These are phyloP conservation scores for Aspergillus costaricaensis DNA, from an alignment of 2,329 filamentous ascomycete genomes.

Conservation along the genomic window DNA sequence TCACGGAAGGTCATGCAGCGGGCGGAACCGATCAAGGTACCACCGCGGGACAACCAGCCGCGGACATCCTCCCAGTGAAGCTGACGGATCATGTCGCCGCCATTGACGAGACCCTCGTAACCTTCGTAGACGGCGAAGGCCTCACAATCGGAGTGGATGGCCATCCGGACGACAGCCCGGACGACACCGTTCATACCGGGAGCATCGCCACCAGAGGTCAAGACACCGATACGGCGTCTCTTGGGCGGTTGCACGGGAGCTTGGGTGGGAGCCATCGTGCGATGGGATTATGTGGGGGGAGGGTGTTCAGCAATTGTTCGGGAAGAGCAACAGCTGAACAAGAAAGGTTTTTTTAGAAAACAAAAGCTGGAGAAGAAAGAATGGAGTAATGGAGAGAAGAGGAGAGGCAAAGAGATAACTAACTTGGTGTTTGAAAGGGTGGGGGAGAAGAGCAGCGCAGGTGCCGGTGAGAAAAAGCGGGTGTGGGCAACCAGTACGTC, in stretches of 20 bases:
- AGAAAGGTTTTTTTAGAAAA: constrained; percentile 2
- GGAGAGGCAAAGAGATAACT: constrained; percentile 12
- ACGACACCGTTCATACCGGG: constrained; percentile 94
- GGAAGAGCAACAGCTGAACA: constrained; percentile 7
- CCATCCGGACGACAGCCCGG: constrained; percentile 85
- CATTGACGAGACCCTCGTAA: constrained; percentile 91
- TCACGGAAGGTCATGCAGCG: constrained; percentile 91
- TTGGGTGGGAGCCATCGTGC: constrained; percentile 22
- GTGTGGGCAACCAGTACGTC: constrained; percentile 24
- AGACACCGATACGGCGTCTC: constrained; percentile 75
- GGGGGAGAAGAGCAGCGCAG: constrained; percentile 11
- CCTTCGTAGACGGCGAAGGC: constrained; percentile 86
- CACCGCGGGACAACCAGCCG: constrained; percentile 89
- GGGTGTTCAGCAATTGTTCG: constrained; percentile 5
- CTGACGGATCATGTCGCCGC: constrained; percentile 81
- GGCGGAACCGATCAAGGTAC: constrained; percentile 93
- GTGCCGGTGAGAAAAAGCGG: constrained; percentile 45
- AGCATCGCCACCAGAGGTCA: constrained; percentile 93
- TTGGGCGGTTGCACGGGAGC: constrained; percentile 33
- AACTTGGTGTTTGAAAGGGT: constrained; percentile 17
- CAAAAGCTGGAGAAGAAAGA: constrained; percentile 11
- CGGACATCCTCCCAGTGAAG: constrained; percentile 93
- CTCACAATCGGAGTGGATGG: constrained; percentile 80
- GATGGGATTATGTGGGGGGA: constrained; percentile 1
- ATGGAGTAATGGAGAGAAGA: neutral